Conservation (phyloP, 2,329 filamentous ascomycete genomes). For the Juglanconis sp. region DNA sequence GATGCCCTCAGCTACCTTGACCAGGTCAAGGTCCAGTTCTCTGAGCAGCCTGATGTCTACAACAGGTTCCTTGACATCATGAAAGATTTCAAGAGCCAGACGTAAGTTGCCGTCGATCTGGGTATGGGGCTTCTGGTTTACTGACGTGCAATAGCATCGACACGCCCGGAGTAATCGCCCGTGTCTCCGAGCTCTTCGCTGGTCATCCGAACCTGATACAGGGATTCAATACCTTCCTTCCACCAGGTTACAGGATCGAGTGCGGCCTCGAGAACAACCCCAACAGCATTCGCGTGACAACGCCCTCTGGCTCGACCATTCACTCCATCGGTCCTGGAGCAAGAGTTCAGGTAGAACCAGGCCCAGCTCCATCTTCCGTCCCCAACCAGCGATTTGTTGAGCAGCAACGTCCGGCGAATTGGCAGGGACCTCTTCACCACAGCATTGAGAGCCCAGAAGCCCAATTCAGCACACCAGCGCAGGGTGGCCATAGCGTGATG, state of each 20-base stretch:
- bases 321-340: conserved; percentile 69
- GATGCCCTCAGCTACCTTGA: conserved; percentile 91
- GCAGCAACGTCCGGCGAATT: conserved; percentile 45
- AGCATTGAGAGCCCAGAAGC: conserved; percentile 62
- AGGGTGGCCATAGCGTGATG: conserved; percentile 48
- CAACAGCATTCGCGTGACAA: conserved; percentile 94
- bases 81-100: conserved; percentile 99
- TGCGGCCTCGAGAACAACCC: conserved; percentile 92
- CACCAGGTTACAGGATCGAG: conserved; percentile 93
- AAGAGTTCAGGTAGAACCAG: conserved; percentile 42
- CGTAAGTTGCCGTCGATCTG: conserved; percentile 51
- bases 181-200: conserved; percentile 92
- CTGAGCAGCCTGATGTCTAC: conserved; percentile 95
- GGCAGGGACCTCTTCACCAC: conserved; percentile 54
- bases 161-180: conserved; percentile 93
- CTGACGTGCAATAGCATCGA: conserved; percentile 65
- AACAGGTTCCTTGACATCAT: conserved; percentile 97
- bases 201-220: conserved; percentile 94
- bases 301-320: conserved; percentile 94
- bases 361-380: conserved; percentile 33
- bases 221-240: conserved; percentile 96
- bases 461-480: conserved; percentile 56
- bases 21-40: conserved; percentile 97
- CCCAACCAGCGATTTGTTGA: conserved; percentile 44
- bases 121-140: not conserved